These are phyloP conservation scores for Phytophthora pisi DNA, from an alignment of 352 stramenopile species.

Conservation along the genomic window DNA sequence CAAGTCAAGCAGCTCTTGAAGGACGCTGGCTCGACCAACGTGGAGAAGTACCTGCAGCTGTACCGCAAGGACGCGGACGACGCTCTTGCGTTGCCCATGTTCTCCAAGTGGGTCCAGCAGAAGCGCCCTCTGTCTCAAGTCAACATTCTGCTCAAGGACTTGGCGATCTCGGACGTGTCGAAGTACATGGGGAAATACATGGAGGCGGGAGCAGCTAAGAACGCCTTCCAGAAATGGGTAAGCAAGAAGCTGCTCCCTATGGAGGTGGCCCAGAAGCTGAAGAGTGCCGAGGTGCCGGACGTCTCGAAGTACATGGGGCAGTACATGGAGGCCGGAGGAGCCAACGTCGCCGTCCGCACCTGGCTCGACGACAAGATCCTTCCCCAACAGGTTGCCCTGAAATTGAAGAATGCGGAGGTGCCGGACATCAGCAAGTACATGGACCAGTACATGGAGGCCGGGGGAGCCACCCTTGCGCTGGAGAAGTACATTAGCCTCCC, in stretches of 20 bases:
- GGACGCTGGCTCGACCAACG: constrained; percentile 5
- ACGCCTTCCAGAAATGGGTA: constrained; percentile 6
- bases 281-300: constrained; percentile 7
- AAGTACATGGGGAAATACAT: constrained; percentile 15
- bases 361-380: neutral
- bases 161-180: constrained; percentile 7
- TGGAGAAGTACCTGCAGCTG: constrained; percentile 11
- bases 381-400: neutral
- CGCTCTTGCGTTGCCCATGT: constrained; percentile 7
- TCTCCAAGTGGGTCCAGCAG: constrained; percentile 6
- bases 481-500: neutral
- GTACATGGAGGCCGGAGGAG: neutral
- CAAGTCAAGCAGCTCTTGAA: constrained; percentile 13
- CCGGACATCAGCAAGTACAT: neutral
- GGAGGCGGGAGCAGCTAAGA: constrained; percentile 10
- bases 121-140: constrained; percentile 6
- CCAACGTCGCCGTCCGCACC: neutral
- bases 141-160: constrained; percentile 15
- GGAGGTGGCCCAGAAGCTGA: constrained; percentile 5
- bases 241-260: neutral
- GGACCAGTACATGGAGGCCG: neutral
- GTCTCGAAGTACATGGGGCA: neutral
- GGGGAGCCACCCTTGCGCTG: neutral
- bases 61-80: constrained; percentile 19
- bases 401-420: neutral